phyloP scores from a whole-genome alignment of 257 asterid species.

The Jaltomata sinuosa region DNA sequence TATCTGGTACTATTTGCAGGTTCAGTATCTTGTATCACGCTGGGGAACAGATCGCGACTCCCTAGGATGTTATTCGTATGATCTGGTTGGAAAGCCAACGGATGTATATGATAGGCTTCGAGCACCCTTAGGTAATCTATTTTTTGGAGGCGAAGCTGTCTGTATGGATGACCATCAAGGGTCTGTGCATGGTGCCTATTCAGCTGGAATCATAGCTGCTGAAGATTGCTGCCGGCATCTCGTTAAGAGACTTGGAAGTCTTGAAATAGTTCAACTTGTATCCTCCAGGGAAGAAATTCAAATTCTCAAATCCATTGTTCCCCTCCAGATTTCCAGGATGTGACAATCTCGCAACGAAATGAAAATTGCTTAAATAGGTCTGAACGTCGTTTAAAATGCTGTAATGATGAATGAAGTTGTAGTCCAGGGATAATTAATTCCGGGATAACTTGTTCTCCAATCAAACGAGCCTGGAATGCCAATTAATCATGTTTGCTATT shows the following conservation, averaged over 20 bases:
- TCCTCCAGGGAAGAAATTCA: slow-evolving; percentile 67
- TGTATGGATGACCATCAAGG: slow-evolving; percentile 83
- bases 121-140: slow-evolving; percentile 73
- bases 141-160: slow-evolving; percentile 96
- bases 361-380: no score
- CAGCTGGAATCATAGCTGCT: slow-evolving; percentile 90
- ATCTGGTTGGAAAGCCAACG: slow-evolving; percentile 72
- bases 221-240: slow-evolving; percentile 63
- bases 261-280: slow-evolving; percentile 47
- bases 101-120: slow-evolving; percentile 86
- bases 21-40: slow-evolving; percentile 66
- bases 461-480: no score
- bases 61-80: slow-evolving; percentile 86
- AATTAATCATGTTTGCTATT: no score
- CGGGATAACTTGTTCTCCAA: no score
- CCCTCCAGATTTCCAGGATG: no score
- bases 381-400: no score
- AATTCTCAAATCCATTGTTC: slow-evolving; percentile 44
- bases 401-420: no score
- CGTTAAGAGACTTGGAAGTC: slow-evolving; percentile 43
- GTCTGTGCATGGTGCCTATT: slow-evolving; percentile 93
- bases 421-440: no score
- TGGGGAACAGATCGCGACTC: slow-evolving; percentile 90
- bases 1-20: slow-evolving; percentile 26
- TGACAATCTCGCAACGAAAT: no score